phyloP scores from a whole-genome alignment of 1,284 basidiomycete genomes.

The Ustilago bromivora region DNA sequence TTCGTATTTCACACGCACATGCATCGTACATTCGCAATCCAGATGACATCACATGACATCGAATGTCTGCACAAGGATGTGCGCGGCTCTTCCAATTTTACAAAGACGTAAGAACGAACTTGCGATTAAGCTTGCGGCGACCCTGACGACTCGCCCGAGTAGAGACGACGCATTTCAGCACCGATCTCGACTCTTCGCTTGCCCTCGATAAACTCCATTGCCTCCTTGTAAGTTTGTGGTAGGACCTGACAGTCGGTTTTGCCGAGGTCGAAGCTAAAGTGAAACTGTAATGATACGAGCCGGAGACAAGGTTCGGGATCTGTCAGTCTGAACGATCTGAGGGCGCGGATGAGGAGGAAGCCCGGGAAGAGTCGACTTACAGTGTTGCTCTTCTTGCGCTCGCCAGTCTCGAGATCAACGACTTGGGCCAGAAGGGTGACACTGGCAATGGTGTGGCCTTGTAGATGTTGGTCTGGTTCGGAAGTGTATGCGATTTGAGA shows the following conservation, averaged over 20 bases:
- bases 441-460: slow-evolving; percentile 37
- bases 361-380: slow-evolving; percentile 21
- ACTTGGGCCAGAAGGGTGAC: slow-evolving; percentile 61
- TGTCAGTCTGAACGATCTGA: too few relatives aligned
- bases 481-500: slow-evolving; percentile 61
- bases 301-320: too few relatives aligned
- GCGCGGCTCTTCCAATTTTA: background rate
- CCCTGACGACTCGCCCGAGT: slow-evolving; percentile 19
- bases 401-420: slow-evolving; percentile 56
- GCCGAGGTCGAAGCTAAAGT: slow-evolving; percentile 63
- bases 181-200: slow-evolving; percentile 58
- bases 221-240: slow-evolving; percentile 58
- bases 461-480: slow-evolving; percentile 20
- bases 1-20: background rate
- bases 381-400: slow-evolving; percentile 55
- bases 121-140: background rate
- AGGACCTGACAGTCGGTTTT: slow-evolving; percentile 33
- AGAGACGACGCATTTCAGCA: slow-evolving; percentile 55
- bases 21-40: slow-evolving; percentile 12
- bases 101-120: background rate
- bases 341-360: background rate
- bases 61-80: background rate
- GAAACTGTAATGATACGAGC: slow-evolving; percentile 38
- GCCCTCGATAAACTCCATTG: slow-evolving; percentile 64
- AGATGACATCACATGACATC: background rate